A percentile compares a stretch with the other conserved stretches of the same genome.
Conservation (phyloP, 2,329 filamentous ascomycete species). For the Ceratocystiopsis brevicomis region DNA sequence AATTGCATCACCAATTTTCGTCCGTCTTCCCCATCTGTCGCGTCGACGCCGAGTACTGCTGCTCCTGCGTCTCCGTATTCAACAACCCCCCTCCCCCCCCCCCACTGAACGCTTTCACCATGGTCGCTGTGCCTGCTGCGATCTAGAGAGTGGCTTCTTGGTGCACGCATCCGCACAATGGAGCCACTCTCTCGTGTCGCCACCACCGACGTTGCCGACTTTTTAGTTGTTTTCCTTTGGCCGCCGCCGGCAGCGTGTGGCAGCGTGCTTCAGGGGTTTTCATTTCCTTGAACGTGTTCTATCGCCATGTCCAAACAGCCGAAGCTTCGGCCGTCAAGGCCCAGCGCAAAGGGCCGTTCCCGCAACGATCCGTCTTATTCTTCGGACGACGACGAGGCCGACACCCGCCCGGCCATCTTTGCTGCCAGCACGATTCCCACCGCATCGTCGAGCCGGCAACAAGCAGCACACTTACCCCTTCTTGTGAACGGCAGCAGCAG, state of each 20-base stretch:
- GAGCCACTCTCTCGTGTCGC: slow-evolving; percentile 29
- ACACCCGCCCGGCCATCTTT: slow-evolving; percentile 17
- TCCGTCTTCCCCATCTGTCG: no score
- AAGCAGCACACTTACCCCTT: no score
- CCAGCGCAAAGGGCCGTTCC: slow-evolving; percentile 9
- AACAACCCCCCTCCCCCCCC: no score
- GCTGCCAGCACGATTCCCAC: slow-evolving; percentile 17
- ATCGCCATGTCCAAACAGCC: slow-evolving; percentile 8
- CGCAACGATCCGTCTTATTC: slow-evolving; percentile 16
- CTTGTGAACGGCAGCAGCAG: no score
- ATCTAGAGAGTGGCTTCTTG: slow-evolving; percentile 32
- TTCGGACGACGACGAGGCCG: slow-evolving; percentile 20
- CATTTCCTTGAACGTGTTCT: background rate
- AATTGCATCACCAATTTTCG: no score
- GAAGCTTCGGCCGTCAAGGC: slow-evolving; percentile 16
- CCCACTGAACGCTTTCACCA: slow-evolving; percentile 15
- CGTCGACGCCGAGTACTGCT: background rate
- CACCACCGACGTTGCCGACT: background rate
- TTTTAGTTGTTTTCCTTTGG: background rate
- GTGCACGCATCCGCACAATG: slow-evolving; percentile 25
- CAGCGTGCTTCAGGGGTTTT: slow-evolving; percentile 9
- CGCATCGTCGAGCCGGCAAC: background rate
- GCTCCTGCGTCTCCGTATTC: background rate
- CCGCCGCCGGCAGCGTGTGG: background rate
- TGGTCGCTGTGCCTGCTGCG: slow-evolving; percentile 25